Conservation (phyloP, 805 yeast species). For the Candida koratica region DNA sequence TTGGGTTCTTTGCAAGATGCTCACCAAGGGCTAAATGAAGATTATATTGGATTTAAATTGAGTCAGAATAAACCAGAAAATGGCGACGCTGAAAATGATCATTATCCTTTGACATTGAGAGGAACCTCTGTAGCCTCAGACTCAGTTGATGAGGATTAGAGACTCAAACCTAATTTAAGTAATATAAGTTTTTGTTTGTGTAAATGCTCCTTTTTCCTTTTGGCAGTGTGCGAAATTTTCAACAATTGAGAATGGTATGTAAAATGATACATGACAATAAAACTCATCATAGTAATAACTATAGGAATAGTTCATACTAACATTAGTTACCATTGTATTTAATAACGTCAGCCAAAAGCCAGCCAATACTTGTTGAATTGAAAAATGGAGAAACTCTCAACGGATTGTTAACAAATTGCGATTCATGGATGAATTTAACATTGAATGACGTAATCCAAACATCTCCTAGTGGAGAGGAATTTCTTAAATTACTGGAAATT, state of each 20-base stretch:
- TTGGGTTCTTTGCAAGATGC: slow-evolving; percentile 94
- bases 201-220: too few relatives aligned
- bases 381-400: slow-evolving; percentile 87
- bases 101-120: slow-evolving; percentile 47
- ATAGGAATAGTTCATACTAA: slow-evolving; percentile 8
- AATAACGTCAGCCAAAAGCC: slow-evolving; percentile 86
- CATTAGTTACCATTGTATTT: slow-evolving; percentile 82
- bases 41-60: slow-evolving; percentile 60
- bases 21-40: slow-evolving; percentile 63
- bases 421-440: slow-evolving; percentile 93
- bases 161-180: too few relatives aligned
- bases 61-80: slow-evolving; percentile 42
- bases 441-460: slow-evolving; percentile 70
- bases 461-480: slow-evolving; percentile 57
- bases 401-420: slow-evolving; percentile 82
- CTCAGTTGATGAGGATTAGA: slow-evolving; percentile 3
- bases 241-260: slow-evolving; percentile 11
- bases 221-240: slow-evolving; percentile 12
- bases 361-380: slow-evolving; percentile 81
- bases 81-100: slow-evolving; percentile 32
- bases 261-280: neutral
- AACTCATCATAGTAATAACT: neutral
- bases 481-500: slow-evolving; percentile 62
- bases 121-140: slow-evolving; percentile 46
- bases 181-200: too few relatives aligned